Evolutionary conservation across 352 stramenopile species (phyloP), one percentile per base, ranked within the genome.

Genomic region (Phytophthora pinifolia): DNA sequence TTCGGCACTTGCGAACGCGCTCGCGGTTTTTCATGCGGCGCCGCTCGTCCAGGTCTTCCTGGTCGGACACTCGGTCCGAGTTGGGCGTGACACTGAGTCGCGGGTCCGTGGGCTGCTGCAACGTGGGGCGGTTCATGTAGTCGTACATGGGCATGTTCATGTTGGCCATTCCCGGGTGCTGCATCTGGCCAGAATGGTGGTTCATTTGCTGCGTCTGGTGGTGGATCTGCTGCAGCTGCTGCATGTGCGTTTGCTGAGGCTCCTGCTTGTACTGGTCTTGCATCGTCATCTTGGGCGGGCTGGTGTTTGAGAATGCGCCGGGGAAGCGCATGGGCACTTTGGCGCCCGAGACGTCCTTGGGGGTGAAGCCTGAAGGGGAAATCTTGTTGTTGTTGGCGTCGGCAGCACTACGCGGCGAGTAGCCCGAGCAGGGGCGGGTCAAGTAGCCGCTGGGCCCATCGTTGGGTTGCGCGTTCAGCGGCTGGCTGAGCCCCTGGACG

Each of bases 1-100:
- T 94, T 39, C 85, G 80, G 64, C 83, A 94, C 72, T 94, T 94
- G 72, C 85, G 85, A 29, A 94, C 85, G 38, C 83, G 83, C 66
- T 94, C 85, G 25, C 85, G 83, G 68, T 94, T 94, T 66, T 93
- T 94, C 83, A 94, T 91, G 44, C 84, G 79, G 13, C 84, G 84
- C 15, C 81, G 82, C 51, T 91, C 84, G 41, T 94, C 84, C n/a
- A 94, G 47, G 42, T 94, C 84, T 25, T 92, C 82, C 45, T 84
- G 78, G 53, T 92, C 81, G 3, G 76, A 85, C 17, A 73, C 69
- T 25, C 71, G 72, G 43, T 91, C 83, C 30, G 83, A 93, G 51
- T 78, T 76, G 7, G 82, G 78, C 29, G 75, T 88, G 15, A 79
- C 72, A 46, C 70, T 87, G 10, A 76, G 62, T 14, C 60, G 67